A percentile compares a stretch with the other conserved stretches of the same genome.
Evolutionary conservation across 129 eudicot species (phyloP).

Genomic region (Ambrosia trifida): DNA sequence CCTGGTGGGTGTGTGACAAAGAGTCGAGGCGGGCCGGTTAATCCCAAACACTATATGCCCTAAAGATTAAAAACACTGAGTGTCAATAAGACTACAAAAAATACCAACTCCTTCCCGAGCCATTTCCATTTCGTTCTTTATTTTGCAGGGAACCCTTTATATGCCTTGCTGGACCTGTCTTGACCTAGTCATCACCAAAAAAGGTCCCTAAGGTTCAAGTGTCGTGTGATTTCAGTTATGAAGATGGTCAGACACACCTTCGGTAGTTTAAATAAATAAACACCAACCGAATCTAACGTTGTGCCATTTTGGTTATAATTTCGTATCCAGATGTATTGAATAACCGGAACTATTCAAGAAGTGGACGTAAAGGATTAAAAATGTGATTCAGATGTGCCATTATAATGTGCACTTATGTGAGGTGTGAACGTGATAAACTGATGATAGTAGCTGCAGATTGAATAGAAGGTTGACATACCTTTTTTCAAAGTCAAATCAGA

Average conservation of each 20-base stretch:
- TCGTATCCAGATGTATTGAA: not conserved
- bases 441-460: not conserved
- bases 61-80: not conserved
- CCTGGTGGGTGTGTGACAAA: no score
- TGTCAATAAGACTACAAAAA: no score
- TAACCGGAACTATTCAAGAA: not conserved
- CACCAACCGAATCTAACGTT: no score
- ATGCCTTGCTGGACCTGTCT: not conserved
- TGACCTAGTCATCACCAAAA: no score
- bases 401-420: slow-evolving; percentile 8
- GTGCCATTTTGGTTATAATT: no score
- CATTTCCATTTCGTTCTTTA: not conserved
- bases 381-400: not conserved
- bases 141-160: not conserved
- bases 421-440: not conserved
- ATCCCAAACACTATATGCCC: not conserved
- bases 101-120: no score
- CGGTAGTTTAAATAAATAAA: no score
- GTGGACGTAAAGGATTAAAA: not conserved
- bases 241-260: no score
- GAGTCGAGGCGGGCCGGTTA: no score
- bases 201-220: no score
- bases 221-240: no score
- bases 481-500: slow-evolving; percentile 6
- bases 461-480: slow-evolving; percentile 4